These are phyloP conservation scores for Rhodotorula mucilaginosa DNA, from an alignment of 1,284 basidiomycete species.

Conservation along the genomic window DNA sequence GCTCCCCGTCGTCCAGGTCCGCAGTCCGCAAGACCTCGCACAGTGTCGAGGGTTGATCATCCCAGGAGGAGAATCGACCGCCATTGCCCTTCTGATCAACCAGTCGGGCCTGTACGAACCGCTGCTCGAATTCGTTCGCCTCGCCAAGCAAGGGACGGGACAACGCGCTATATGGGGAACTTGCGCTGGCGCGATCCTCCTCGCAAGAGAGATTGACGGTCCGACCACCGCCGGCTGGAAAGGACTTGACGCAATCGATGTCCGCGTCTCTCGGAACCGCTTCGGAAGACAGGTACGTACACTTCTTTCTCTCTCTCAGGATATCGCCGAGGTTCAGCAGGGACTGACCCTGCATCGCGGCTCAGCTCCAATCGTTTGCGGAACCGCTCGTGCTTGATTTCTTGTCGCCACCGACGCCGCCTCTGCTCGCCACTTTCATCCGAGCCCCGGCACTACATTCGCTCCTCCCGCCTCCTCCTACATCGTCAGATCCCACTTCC, in stretches of 20 bases:
- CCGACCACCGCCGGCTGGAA: constrained; percentile 82
- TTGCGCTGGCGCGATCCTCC: constrained; percentile 92
- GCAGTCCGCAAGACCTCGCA: constrained; percentile 70
- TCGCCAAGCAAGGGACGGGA: constrained; percentile 48
- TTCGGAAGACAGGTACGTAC: constrained; percentile 60
- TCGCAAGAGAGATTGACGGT: constrained; percentile 62
- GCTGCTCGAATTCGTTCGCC: constrained; percentile 62
- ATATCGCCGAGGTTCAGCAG: no score
- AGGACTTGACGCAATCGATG: constrained; percentile 74
- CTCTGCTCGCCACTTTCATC: constrained; percentile 89
- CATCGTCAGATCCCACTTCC: constrained; percentile 10
- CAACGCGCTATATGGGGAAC: constrained; percentile 87
- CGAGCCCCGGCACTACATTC: constrained; percentile 70
- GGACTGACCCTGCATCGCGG: no score
- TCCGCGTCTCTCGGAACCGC: constrained; percentile 76
- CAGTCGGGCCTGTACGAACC: constrained; percentile 77
- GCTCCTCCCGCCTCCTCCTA: constrained; percentile 10
- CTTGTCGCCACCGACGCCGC: constrained; percentile 60
- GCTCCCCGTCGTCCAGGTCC: constrained; percentile 62
- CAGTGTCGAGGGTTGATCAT: constrained; percentile 82
- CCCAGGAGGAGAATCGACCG: constrained; percentile 87
- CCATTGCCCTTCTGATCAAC: constrained; percentile 79
- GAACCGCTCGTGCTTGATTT: constrained; percentile 66
- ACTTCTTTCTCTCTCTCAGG: background rate
- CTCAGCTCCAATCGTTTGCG: constrained; percentile 84